A percentile compares a stretch with the other conserved stretches of the same genome.
phyloP scores from a whole-genome alignment of 2,329 filamentous ascomycete genomes.

The Sarocladium strictum region DNA sequence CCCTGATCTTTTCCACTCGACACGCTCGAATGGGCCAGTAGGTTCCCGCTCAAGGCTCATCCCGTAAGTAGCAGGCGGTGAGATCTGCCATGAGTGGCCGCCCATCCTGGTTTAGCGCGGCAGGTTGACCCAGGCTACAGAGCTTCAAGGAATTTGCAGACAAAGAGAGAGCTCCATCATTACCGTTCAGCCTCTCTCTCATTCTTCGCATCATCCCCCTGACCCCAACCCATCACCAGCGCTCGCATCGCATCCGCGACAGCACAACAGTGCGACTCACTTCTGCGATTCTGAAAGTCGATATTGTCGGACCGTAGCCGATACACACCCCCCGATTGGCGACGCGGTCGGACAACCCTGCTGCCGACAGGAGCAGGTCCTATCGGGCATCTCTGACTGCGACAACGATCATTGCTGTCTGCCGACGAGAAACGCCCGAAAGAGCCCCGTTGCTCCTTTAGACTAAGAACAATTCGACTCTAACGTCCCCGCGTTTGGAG shows the following conservation, averaged over 20 bases:
- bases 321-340: no score
- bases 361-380: no score
- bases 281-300: no score
- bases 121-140: neutral
- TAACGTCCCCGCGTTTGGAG: neutral
- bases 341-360: no score
- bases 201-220: neutral
- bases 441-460: no score
- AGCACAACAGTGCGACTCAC: slow-evolving; percentile 10
- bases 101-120: neutral
- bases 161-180: slow-evolving; percentile 1
- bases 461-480: no score
- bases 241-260: slow-evolving; percentile 13
- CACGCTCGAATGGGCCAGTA: no score
- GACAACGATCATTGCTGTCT: no score
- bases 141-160: slow-evolving; percentile 5
- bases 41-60: no score
- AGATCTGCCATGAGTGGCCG: neutral
- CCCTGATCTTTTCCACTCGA: neutral
- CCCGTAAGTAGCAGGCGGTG: neutral
- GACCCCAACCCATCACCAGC: neutral
- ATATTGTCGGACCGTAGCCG: no score
- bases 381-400: no score
- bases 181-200: slow-evolving; percentile 5
- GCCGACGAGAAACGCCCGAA: no score